phyloP scores from a whole-genome alignment of 164 flowering plant species.

The Taxillus chinensis region DNA sequence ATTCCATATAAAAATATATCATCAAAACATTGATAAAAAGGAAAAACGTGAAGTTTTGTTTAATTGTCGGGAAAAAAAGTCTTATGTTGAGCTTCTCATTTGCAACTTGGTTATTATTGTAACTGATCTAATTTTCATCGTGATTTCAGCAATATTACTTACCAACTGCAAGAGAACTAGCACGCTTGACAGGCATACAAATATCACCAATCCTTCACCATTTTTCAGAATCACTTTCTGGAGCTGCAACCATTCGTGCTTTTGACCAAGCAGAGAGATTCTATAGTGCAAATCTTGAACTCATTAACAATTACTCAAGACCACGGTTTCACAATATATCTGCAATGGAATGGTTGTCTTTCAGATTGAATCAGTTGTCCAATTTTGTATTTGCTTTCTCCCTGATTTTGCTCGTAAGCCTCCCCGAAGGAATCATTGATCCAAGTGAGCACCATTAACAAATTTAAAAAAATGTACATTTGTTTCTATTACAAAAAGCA shows the following conservation, averaged over 20 bases:
- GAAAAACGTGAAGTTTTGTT: too few species aligned
- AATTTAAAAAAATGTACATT: too few species aligned
- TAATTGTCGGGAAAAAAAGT: neutral
- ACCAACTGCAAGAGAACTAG: constrained; percentile 91
- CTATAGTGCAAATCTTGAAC: constrained; percentile 36
- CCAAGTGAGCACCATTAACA: constrained; percentile 60
- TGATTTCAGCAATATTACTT: constrained; percentile 64
- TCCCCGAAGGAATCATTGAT: constrained; percentile 80
- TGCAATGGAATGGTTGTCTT: constrained; percentile 95
- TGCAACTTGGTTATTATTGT: neutral
- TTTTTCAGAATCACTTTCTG: constrained; percentile 83
- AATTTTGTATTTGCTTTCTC: constrained; percentile 87
- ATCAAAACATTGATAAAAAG: too few species aligned
- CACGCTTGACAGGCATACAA: constrained; percentile 69
- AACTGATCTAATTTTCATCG: neutral
- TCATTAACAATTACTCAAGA: constrained; percentile 63
- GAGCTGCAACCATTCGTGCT: constrained; percentile 86
- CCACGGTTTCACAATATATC: constrained; percentile 93
- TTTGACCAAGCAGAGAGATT: constrained; percentile 69
- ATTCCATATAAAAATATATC: too few species aligned
- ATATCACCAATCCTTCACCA: constrained; percentile 91
- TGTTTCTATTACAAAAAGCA: too few species aligned
- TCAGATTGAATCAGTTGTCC: constrained; percentile 69
- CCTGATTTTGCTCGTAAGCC: constrained; percentile 68
- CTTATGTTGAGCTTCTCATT: neutral